Conservation (phyloP, 257 asterid genomes). For the Solanum acaule region DNA sequence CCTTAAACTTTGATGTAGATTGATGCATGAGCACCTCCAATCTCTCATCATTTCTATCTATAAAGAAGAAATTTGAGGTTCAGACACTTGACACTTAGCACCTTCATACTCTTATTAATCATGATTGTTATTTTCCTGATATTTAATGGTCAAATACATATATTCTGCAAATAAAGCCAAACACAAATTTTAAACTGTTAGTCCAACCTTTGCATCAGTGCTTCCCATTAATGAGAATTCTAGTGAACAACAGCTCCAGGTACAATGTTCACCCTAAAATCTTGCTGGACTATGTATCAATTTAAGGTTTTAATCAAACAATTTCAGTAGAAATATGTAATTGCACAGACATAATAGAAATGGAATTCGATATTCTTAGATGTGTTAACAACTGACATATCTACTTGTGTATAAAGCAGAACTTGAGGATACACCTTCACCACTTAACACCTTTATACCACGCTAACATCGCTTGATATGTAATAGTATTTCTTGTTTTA, state of each 20-base stretch:
- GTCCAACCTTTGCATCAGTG: neutral
- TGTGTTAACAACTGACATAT: neutral
- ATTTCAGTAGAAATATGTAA: neutral
- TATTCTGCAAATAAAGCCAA: neutral
- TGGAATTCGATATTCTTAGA: neutral
- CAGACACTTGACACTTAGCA: neutral
- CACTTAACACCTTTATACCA: neutral
- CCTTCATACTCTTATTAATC: neutral
- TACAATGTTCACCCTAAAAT: neutral
- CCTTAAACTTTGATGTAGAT: neutral
- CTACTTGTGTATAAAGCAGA: neutral
- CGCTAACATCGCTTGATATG: neutral
- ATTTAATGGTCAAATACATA: neutral
- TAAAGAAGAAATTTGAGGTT: neutral
- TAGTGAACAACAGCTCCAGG: neutral
- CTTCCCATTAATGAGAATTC: neutral
- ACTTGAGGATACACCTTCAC: neutral
- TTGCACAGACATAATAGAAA: neutral
- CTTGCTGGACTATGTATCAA: neutral
- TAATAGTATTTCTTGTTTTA: neutral
- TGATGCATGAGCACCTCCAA: neutral
- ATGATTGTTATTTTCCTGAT: neutral
- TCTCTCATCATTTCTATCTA: neutral
- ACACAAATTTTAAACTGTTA: neutral
- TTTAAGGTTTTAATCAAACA: neutral